These are phyloP conservation scores for Themeda triandra DNA, from an alignment of 176 grass and related monocot species.

Conservation along the genomic window DNA sequence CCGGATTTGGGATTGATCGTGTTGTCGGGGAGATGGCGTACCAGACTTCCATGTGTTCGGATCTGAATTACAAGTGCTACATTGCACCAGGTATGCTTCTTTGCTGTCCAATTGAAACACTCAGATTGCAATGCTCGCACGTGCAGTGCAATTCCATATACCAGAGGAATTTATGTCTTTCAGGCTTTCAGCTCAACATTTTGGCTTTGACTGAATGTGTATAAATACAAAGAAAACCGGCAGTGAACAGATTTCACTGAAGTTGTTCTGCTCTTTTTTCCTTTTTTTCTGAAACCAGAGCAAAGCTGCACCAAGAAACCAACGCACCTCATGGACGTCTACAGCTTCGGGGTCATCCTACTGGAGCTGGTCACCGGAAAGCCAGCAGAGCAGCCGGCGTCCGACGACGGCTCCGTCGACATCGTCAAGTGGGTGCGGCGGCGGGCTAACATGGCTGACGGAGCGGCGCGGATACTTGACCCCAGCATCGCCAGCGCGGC, in stretches of 20 bases:
- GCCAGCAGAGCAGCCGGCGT: constrained; percentile 52
- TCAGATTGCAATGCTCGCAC: background rate
- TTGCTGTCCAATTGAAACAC: background rate
- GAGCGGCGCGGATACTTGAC: constrained; percentile 50
- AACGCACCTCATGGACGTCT: constrained; percentile 65
- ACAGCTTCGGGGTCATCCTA: constrained; percentile 76
- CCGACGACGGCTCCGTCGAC: constrained; percentile 39
- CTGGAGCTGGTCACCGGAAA: constrained; percentile 72
- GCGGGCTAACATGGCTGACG: constrained; percentile 51
- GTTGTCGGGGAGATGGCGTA: constrained; percentile 44
- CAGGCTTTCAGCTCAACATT: background rate
- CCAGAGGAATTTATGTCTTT: too few species aligned
- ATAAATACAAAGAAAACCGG: background rate
- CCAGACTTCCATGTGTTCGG: constrained; percentile 42
- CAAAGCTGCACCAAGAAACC: constrained; percentile 47
- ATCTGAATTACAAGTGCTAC: constrained; percentile 48
- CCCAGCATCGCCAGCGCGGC: constrained; percentile 24
- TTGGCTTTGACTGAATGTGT: background rate
- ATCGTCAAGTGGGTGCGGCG: constrained; percentile 67
- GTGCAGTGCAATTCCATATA: too few species aligned
- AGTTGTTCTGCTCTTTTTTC: background rate
- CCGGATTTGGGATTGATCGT: constrained; percentile 50
- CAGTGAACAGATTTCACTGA: background rate
- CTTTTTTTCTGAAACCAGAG: constrained; percentile 41
- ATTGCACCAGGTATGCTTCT: constrained; percentile 52